These are phyloP conservation scores for Glutinoglossum americanum DNA, from an alignment of 495 filamentous ascomycete genomes.

Conservation along the genomic window DNA sequence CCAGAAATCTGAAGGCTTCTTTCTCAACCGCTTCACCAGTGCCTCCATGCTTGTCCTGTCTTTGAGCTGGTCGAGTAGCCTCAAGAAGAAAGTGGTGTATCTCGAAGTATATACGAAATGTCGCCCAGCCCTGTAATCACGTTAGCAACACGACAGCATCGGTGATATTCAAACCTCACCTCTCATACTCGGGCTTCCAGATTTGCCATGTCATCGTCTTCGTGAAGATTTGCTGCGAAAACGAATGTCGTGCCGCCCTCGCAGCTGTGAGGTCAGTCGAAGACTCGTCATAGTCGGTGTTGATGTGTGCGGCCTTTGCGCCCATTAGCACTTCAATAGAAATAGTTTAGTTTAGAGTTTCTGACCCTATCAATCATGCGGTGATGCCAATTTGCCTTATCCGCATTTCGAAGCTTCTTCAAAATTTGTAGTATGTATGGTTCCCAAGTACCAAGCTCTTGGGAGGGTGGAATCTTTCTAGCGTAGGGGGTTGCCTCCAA, in stretches of 20 bases:
- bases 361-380: conserved; percentile 57
- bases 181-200: conserved; percentile 86
- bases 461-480: conserved; percentile 21
- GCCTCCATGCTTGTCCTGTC: conserved; percentile 64
- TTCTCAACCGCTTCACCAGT: conserved; percentile 60
- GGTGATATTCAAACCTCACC: conserved; percentile 13
- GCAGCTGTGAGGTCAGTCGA: conserved; percentile 25
- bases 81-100: conserved; percentile 65
- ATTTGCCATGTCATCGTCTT: conserved; percentile 90
- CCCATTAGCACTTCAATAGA: not conserved
- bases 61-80: conserved; percentile 48
- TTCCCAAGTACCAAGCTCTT: conserved; percentile 47
- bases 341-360: not conserved
- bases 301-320: conserved; percentile 39
- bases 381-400: conserved; percentile 96
- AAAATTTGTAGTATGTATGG: conserved; percentile 51
- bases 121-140: conserved; percentile 33
- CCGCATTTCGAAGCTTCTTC: conserved; percentile 53
- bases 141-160: not conserved
- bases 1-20: conserved; percentile 64
- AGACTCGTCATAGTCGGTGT: conserved; percentile 46
- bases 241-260: conserved; percentile 44
- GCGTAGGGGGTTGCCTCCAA: conserved; percentile 35
- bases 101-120: conserved; percentile 87
- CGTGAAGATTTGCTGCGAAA: conserved; percentile 76